Conservation (phyloP, 2,329 filamentous ascomycete genomes). For the Parastagonospora nodorum region DNA sequence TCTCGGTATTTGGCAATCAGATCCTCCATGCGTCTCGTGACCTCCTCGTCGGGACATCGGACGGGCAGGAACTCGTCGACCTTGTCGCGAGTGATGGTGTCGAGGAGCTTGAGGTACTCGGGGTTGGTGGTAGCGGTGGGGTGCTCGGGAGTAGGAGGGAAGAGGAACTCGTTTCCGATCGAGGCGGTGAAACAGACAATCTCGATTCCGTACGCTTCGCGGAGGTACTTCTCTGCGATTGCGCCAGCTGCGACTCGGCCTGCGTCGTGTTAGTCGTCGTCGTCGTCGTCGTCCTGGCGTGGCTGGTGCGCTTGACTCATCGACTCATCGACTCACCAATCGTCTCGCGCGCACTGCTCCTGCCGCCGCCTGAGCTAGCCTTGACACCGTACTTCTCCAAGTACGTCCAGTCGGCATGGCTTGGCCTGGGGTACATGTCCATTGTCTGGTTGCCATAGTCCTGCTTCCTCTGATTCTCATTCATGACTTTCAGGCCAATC, state of each 20-base stretch:
- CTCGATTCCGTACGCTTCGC: constrained; percentile 79
- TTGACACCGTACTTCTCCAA: constrained; percentile 96
- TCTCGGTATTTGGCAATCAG: constrained; percentile 79
- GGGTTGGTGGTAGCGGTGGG: constrained; percentile 76
- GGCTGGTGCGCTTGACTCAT: constrained; percentile 31
- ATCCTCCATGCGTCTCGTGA: constrained; percentile 74
- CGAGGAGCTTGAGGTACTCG: constrained; percentile 74
- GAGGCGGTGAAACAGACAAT: constrained; percentile 90
- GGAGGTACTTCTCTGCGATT: constrained; percentile 91
- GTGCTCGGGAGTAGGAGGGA: constrained; percentile 68
- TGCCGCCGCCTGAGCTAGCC: constrained; percentile 85
- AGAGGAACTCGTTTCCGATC: constrained; percentile 79
- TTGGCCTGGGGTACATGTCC: constrained; percentile 87
- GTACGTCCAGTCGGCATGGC: constrained; percentile 96
- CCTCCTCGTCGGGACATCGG: constrained; percentile 75
- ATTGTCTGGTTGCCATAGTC: constrained; percentile 92
- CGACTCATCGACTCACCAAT: constrained; percentile 72
- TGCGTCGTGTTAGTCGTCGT: constrained; percentile 36
- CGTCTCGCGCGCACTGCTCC: constrained; percentile 91
- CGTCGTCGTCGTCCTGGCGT: constrained; percentile 9
- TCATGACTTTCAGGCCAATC: constrained; percentile 83
- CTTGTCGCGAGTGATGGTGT: constrained; percentile 71
- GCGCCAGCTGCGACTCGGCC: constrained; percentile 86
- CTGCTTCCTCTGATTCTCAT: constrained; percentile 89
- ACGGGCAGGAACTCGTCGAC: constrained; percentile 88